Evolutionary conservation across 2,329 filamentous ascomycete species (phyloP).

Genomic region (Davidsoniella virescens): DNA sequence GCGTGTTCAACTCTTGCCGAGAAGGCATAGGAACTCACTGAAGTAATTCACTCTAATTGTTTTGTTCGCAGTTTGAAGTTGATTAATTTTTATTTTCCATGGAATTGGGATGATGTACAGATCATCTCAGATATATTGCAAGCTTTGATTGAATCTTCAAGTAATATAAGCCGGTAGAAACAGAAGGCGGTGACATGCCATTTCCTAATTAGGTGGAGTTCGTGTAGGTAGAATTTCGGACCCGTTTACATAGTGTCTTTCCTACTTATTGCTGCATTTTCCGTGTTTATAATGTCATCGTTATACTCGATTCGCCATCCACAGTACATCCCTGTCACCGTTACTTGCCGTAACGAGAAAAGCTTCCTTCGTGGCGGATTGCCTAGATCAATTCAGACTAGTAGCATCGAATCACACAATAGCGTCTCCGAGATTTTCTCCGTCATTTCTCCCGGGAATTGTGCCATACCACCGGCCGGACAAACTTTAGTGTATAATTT

Average conservation of each 20-base stretch:
- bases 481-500: not conserved
- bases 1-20: too few relatives aligned
- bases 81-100: too few relatives aligned
- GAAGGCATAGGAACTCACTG: too few relatives aligned
- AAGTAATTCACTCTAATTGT: too few relatives aligned
- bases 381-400: constrained; percentile 2
- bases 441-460: constrained; percentile 12
- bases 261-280: not conserved
- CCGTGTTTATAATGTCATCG: constrained; percentile 1
- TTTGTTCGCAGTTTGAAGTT: too few relatives aligned
- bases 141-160: too few relatives aligned
- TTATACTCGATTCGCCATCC: constrained; percentile 8
- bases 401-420: not conserved
- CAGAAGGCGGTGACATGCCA: too few relatives aligned
- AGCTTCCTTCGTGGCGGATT: not conserved
- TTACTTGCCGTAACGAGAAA: not conserved
- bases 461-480: not conserved
- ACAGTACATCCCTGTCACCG: not conserved
- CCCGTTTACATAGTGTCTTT: not conserved
- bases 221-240: too few relatives aligned
- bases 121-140: too few relatives aligned
- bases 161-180: too few relatives aligned
- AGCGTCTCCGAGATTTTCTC: constrained; percentile 17
- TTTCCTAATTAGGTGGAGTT: too few relatives aligned
- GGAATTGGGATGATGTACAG: too few relatives aligned